Percentiles rank a stretch among this genome's conserved stretches.
Conservation (phyloP, 495 filamentous ascomycete species). For the Oidiodendron maius region DNA sequence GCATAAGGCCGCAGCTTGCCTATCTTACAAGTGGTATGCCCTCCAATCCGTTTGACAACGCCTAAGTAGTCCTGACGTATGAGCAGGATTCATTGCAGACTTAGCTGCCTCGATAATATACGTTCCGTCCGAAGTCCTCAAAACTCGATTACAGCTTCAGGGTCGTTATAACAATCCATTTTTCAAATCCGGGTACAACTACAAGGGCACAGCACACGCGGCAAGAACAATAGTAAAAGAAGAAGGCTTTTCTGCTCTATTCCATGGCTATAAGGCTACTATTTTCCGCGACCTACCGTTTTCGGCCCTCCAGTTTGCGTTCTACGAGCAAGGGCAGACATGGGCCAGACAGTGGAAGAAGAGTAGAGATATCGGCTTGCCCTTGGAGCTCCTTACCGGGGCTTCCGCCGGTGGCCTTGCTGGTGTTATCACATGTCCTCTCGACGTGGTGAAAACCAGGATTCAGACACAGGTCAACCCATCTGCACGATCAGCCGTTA, state of each 20-base stretch:
- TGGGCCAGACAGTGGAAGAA: constrained; percentile 67
- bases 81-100: constrained; percentile 78
- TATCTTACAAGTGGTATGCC: constrained; percentile 75
- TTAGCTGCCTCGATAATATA: constrained; percentile 88
- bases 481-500: constrained; percentile 1
- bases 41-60: background rate
- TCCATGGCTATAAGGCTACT: constrained; percentile 91
- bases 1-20: constrained; percentile 69
- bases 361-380: constrained; percentile 72
- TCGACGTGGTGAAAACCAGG: constrained; percentile 96
- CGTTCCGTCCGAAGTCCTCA: constrained; percentile 93
- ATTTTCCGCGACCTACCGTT: constrained; percentile 93
- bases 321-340: constrained; percentile 89
- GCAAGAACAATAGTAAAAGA: constrained; percentile 72
- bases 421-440: constrained; percentile 87
- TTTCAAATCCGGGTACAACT: constrained; percentile 92
- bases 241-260: constrained; percentile 80
- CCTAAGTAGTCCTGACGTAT: constrained; percentile 17
- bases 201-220: constrained; percentile 73
- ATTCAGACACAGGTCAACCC: constrained; percentile 88
- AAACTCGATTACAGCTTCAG: constrained; percentile 91
- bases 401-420: constrained; percentile 91
- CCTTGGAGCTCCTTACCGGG: constrained; percentile 82
- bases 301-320: constrained; percentile 92
- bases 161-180: constrained; percentile 91